Evolutionary conservation across 768 basidiomycete species (phyloP).

Genomic region (Leucocoprinus sp.): DNA sequence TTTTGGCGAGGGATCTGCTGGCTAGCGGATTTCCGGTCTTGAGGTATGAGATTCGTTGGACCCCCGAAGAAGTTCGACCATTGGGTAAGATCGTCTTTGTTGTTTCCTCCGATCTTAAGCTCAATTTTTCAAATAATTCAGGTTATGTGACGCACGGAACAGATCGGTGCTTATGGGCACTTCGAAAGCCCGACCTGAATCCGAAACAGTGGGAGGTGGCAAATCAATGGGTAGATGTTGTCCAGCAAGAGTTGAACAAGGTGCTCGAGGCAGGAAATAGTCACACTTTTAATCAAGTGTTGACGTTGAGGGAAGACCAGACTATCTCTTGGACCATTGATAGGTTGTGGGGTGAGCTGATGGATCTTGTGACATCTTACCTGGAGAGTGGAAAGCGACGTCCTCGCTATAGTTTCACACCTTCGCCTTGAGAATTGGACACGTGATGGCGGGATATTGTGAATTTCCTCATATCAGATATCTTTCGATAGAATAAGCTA

Average conservation of each 20-base stretch:
- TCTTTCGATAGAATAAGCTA: background rate
- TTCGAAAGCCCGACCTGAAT: conserved; percentile 43
- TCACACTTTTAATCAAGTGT: conserved; percentile 28
- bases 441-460: too few species aligned
- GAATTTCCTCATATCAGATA: background rate
- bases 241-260: conserved; percentile 34
- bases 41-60: conserved; percentile 65
- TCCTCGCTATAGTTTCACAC: background rate
- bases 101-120: background rate
- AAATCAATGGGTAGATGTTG: conserved; percentile 44
- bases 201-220: conserved; percentile 39
- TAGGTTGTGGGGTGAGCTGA: conserved; percentile 41
- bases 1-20: conserved; percentile 54
- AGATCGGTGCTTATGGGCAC: conserved; percentile 56
- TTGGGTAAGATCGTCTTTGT: conserved; percentile 32
- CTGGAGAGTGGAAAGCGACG: conserved; percentile 3
- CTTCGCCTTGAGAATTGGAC: too few species aligned
- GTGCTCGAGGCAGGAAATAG: conserved; percentile 13
- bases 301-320: conserved; percentile 45
- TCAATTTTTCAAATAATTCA: conserved; percentile 16
- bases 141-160: conserved; percentile 67
- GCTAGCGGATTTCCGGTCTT: conserved; percentile 52
- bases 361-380: conserved; percentile 23
- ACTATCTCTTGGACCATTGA: conserved; percentile 49
- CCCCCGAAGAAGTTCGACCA: conserved; percentile 49